These are phyloP conservation scores for Eremothecium coryli DNA, from an alignment of 1,139 yeast genomes.

Conservation along the genomic window DNA sequence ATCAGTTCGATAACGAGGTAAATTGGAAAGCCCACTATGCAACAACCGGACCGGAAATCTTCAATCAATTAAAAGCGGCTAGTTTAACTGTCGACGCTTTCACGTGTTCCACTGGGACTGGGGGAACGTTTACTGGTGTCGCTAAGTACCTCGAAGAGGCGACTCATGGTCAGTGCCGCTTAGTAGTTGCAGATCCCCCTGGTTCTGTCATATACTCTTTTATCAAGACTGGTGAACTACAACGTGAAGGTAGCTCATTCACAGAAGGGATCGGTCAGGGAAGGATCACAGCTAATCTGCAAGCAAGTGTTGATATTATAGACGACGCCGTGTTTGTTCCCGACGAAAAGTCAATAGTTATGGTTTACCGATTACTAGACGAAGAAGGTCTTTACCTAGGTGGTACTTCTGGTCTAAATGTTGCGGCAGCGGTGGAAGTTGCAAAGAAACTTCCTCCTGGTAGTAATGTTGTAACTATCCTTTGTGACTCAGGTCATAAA, in stretches of 20 bases:
- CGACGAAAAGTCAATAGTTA: conserved; percentile 63
- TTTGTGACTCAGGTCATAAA: conserved; percentile 85
- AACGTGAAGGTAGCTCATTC: conserved; percentile 71
- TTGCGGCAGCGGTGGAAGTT: conserved; percentile 68
- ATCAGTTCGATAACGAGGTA: conserved; percentile 79
- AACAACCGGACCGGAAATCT: conserved; percentile 89
- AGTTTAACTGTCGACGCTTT: conserved; percentile 57
- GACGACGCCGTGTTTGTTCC: conserved; percentile 71
- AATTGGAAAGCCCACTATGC: conserved; percentile 85
- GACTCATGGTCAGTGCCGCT: conserved; percentile 47
- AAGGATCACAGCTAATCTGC: conserved; percentile 73
- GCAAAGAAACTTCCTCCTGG: conserved; percentile 73
- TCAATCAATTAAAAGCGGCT: conserved; percentile 54
- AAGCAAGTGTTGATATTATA: conserved; percentile 56
- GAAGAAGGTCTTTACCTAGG: conserved; percentile 91
- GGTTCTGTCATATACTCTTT: conserved; percentile 79
- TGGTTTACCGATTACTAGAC: conserved; percentile 74
- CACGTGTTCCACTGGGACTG: conserved; percentile 86
- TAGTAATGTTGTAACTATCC: conserved; percentile 71
- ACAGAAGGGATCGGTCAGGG: conserved; percentile 97
- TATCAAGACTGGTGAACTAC: conserved; percentile 56
- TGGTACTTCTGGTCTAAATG: conserved; percentile 77
- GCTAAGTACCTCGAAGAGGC: conserved; percentile 65
- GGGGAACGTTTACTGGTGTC: conserved; percentile 82
- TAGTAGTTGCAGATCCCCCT: conserved; percentile 84